phyloP scores from a whole-genome alignment of 2,329 filamentous ascomycete genomes.

The Aschersonia sp. region DNA sequence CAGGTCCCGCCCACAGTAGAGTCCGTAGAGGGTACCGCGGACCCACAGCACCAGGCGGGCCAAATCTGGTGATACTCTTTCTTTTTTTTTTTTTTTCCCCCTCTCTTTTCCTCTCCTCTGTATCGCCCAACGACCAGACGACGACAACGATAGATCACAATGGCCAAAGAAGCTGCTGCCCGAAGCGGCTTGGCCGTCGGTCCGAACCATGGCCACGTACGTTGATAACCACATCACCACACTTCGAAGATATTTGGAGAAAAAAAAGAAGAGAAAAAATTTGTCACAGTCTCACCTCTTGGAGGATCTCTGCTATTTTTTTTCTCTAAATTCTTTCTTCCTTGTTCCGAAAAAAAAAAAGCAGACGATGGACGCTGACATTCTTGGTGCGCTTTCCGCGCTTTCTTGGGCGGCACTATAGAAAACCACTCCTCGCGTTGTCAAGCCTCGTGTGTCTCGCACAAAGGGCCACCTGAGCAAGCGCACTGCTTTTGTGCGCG shows the following conservation, averaged over 20 bases:
- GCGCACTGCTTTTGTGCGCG: slow-evolving; percentile 90
- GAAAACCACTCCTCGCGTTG: slow-evolving; percentile 70
- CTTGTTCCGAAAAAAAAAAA: slow-evolving; percentile 6
- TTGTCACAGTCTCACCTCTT: slow-evolving; percentile 51
- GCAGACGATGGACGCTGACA: slow-evolving; percentile 51
- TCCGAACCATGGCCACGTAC: slow-evolving; percentile 51
- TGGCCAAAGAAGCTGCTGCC: slow-evolving; percentile 45
- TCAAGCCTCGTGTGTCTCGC: slow-evolving; percentile 64
- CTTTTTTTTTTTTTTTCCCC: background rate
- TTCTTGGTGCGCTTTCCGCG: slow-evolving; percentile 15
- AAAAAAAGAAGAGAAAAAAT: background rate
- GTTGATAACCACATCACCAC: slow-evolving; percentile 11
- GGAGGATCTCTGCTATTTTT: slow-evolving; percentile 49
- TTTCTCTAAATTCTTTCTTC: slow-evolving; percentile 10
- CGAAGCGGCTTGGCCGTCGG: slow-evolving; percentile 45
- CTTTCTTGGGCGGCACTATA: slow-evolving; percentile 23
- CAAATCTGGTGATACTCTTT: background rate
- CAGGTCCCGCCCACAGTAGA: no score
- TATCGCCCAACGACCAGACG: slow-evolving; percentile 9
- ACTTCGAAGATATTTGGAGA: background rate
- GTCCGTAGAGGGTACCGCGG: no score
- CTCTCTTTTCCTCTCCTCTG: no score
- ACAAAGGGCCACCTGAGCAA: slow-evolving; percentile 96
- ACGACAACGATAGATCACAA: slow-evolving; percentile 20
- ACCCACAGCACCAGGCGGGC: no score